phyloP scores from a whole-genome alignment of 306 rosid species.

The Datisca glomerata region DNA sequence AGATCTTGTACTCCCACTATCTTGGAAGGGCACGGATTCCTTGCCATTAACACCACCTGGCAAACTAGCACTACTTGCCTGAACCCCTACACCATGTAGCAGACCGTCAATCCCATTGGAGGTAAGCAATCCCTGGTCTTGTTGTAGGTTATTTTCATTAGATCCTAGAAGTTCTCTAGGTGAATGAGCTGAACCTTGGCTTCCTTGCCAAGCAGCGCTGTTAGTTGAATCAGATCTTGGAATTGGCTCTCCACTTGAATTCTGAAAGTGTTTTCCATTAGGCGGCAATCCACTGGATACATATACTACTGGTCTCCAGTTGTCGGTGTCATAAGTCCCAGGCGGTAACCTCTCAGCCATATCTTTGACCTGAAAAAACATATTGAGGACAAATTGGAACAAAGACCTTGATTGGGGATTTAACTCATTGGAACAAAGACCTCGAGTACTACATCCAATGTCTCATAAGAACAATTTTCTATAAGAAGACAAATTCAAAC shows the following conservation, averaged over 20 bases:
- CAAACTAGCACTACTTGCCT: conserved; percentile 27
- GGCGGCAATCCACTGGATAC: conserved; percentile 54
- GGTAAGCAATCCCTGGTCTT: conserved; percentile 16
- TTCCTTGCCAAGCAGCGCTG: conserved; percentile 34
- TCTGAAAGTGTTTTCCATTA: conserved; percentile 43
- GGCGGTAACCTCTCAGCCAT: conserved; percentile 88
- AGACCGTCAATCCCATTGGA: conserved; percentile 38
- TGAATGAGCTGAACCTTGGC: conserved; percentile 14
- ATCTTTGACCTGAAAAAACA: conserved; percentile 74
- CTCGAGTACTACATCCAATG: no score
- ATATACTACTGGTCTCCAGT: conserved; percentile 38
- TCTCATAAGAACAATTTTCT: no score
- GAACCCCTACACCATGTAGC: conserved; percentile 37
- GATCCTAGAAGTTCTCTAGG: conserved; percentile 32
- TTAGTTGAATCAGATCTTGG: conserved; percentile 51
- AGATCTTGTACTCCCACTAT: conserved; percentile 40
- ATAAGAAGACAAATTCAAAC: no score
- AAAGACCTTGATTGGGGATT: no score
- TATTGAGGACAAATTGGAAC: no score
- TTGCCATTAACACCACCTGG: conserved; percentile 45
- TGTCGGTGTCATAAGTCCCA: conserved; percentile 58
- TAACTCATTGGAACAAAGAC: no score
- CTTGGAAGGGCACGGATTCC: conserved; percentile 48
- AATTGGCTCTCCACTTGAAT: conserved; percentile 36
- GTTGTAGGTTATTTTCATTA: conserved; percentile 29